Evolutionary conservation across 2,329 filamentous ascomycete genomes (phyloP), one percentile per base, ranked within the genome.

Genomic region (Conoideocrella luteorostrata): DNA sequence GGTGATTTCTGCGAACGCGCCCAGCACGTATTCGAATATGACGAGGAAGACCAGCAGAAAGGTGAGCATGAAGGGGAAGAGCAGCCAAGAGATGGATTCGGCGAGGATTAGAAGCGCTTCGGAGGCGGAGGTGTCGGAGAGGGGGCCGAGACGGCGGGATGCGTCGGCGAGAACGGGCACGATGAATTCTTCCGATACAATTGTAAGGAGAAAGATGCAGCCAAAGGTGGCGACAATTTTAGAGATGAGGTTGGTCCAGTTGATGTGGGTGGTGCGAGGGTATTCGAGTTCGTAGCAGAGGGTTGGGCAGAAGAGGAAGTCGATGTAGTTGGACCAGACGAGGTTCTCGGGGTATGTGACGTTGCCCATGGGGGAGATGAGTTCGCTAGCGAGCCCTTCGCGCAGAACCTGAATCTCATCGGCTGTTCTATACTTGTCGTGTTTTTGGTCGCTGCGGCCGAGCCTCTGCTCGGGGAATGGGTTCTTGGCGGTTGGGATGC

Each of bases 211-310:
- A 65, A 96, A 97, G 59, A 98, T 95, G 65, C 91, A 95, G 39
- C 93, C 93, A 60, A 97, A 97, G 1, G 93, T 86, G 37, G 93
- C 93, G 13, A 90, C 66, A 18, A 88, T 80, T 66, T 97, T 97
- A 63, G 84, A 86, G 46, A 87, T 78, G 35, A 97, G 77, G 50
- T 89, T 84, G 17, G 80, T 75, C 82, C 87, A 95, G 54, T 87
- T 80, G 46, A 88, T 81, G n/a, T 71, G 68, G 11, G 75, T 62
- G 10, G 79, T 89, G 39, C 93, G 84, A 2, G 93, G 93, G 62
- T 97, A 98, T 62, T 97, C 91, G 39, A 97, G 75, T 66, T 98
- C 93, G 66, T 98, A 98, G 72, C 93, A 98, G 17, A 98, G 77
- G 0, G 93, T 98, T 13, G 93, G 93, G 58, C 90, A 97, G 58